These are phyloP conservation scores for Blastobotrys indianensis DNA, from an alignment of 1,139 yeast species.

Conservation along the genomic window DNA sequence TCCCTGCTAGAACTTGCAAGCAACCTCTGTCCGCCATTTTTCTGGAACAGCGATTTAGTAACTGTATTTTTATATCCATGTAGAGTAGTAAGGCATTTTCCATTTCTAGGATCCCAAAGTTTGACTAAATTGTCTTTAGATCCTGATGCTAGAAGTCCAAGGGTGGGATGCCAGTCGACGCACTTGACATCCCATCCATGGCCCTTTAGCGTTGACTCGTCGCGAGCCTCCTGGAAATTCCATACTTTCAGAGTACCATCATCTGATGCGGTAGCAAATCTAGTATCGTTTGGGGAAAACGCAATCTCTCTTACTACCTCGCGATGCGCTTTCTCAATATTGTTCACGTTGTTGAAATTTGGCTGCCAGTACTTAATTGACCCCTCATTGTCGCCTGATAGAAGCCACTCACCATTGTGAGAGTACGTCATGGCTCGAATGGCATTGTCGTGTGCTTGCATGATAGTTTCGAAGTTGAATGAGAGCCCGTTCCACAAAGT, in stretches of 20 bases:
- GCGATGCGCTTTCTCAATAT: conserved; percentile 65
- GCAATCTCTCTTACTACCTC: conserved; percentile 83
- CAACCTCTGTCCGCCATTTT: conserved; percentile 56
- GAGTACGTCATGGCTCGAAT: conserved; percentile 75
- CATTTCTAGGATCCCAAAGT: conserved; percentile 94
- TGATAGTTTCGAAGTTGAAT: conserved; percentile 91
- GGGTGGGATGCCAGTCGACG: conserved; percentile 91
- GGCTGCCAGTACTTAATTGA: conserved; percentile 95
- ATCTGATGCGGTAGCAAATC: conserved; percentile 88
- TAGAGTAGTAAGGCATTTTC: conserved; percentile 67
- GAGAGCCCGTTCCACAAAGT: conserved; percentile 96
- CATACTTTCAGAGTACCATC: conserved; percentile 85
- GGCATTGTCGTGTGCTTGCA: conserved; percentile 97
- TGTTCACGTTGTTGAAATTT: conserved; percentile 89
- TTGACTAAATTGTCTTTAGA: conserved; percentile 91
- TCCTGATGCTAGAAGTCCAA: conserved; percentile 61
- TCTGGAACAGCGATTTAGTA: conserved; percentile 73
- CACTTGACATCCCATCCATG: conserved; percentile 99
- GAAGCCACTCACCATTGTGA: conserved; percentile 89
- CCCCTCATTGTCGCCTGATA: conserved; percentile 93
- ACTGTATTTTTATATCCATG: conserved; percentile 95
- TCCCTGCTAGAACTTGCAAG: conserved; percentile 87
- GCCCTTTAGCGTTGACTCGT: conserved; percentile 75
- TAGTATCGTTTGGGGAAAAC: conserved; percentile 84
- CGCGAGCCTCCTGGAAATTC: conserved; percentile 87